Evolutionary conservation across 139 green algal species (phyloP).

Genomic region (Axilococcus clingmanii): DNA sequence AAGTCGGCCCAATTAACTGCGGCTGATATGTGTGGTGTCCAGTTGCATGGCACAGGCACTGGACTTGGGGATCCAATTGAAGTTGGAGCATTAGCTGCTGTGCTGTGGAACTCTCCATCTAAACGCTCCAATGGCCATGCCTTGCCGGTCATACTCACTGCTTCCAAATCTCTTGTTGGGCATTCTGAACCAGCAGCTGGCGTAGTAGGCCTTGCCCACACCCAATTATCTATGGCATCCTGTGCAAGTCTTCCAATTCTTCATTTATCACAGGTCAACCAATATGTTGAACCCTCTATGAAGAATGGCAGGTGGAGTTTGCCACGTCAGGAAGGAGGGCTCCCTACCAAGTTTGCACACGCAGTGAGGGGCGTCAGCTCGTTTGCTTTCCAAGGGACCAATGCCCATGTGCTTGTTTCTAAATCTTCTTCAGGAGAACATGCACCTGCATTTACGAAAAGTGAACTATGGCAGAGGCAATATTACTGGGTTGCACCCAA

Average conservation of each 20-base stretch:
- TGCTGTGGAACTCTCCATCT: constrained; percentile 6
- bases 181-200: constrained; percentile 42
- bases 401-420: constrained; percentile 53
- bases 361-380: constrained; percentile 68
- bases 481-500: constrained; percentile 33
- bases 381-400: constrained; percentile 80
- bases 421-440: neutral
- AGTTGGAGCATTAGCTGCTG: constrained; percentile 43
- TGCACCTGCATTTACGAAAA: neutral
- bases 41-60: constrained; percentile 64
- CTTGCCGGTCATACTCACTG: constrained; percentile 24
- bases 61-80: constrained; percentile 79
- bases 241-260: constrained; percentile 8
- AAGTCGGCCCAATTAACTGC: constrained; percentile 15
- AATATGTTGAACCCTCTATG: constrained; percentile 10
- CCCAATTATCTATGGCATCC: constrained; percentile 1
- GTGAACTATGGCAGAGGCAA: constrained; percentile 20
- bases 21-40: constrained; percentile 10
- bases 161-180: constrained; percentile 37
- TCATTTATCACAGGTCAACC: constrained; percentile 21
- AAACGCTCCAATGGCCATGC: constrained; percentile 10
- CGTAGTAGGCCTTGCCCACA: constrained; percentile 25
- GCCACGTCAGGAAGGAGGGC: constrained; percentile 19
- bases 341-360: neutral
- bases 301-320: constrained; percentile 15